phyloP scores from a whole-genome alignment of 805 yeast species.

The Ogataea trehaloabstinens region DNA sequence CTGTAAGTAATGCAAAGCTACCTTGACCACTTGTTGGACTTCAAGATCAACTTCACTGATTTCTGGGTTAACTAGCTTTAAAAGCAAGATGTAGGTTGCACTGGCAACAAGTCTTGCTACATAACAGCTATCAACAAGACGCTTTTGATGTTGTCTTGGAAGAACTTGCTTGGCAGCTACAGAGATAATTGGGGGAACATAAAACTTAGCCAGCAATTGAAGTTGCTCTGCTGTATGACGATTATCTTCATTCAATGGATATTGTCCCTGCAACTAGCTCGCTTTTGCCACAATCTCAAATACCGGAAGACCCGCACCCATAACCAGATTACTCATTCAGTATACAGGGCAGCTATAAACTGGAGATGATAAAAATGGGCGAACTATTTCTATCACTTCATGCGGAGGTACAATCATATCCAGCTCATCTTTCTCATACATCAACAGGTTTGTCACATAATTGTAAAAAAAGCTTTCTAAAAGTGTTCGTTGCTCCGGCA shows the following conservation, averaged over 20 bases:
- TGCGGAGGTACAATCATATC: neutral
- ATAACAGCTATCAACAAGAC: neutral
- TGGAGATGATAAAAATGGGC: neutral
- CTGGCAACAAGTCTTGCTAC: neutral
- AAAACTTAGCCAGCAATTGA: neutral
- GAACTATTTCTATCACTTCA: neutral
- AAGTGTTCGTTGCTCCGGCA: neutral
- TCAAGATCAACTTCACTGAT: neutral
- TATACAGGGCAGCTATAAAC: conserved; percentile 1
- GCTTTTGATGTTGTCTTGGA: neutral
- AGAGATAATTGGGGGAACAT: neutral
- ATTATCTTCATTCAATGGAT: neutral
- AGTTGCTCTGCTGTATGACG: neutral
- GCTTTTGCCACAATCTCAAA: conserved; percentile 35
- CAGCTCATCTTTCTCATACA: neutral
- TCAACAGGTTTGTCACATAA: neutral
- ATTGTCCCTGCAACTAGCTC: conserved; percentile 26
- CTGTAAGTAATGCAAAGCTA: neutral
- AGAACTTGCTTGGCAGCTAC: too few species aligned
- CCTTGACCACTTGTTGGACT: neutral
- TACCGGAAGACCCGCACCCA: conserved; percentile 37
- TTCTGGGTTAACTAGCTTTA: neutral
- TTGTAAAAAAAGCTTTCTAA: conserved; percentile 2
- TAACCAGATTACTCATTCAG: conserved; percentile 43
- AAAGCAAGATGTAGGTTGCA: neutral